phyloP scores from a whole-genome alignment of 2,329 filamentous ascomycete species.

The Diaporthe sp. region DNA sequence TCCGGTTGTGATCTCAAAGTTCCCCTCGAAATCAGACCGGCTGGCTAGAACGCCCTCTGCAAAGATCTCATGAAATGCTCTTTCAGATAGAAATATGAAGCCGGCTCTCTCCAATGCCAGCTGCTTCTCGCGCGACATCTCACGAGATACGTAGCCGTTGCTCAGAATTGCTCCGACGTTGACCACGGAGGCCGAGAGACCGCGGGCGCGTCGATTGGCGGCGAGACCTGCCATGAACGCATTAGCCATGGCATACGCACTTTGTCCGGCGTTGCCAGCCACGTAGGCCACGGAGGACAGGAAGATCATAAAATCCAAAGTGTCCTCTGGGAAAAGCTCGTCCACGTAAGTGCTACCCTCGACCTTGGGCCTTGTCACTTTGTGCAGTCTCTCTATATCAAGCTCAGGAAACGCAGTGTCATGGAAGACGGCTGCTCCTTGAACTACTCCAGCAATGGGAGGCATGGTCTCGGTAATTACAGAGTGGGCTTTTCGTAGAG shows the following conservation, averaged over 20 bases:
- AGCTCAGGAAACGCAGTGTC: slow-evolving; percentile 40
- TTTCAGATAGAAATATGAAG: slow-evolving; percentile 47
- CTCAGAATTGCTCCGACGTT: slow-evolving; percentile 51
- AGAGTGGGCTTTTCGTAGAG: slow-evolving; percentile 37
- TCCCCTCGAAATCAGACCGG: too few species aligned
- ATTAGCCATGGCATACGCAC: slow-evolving; percentile 54
- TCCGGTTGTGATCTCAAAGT: background rate
- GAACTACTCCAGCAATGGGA: slow-evolving; percentile 43
- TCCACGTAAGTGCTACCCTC: slow-evolving; percentile 43
- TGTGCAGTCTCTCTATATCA: slow-evolving; percentile 36
- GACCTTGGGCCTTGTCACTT: slow-evolving; percentile 40
- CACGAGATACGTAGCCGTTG: slow-evolving; percentile 47
- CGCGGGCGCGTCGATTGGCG: slow-evolving; percentile 51
- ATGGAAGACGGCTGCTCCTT: slow-evolving; percentile 44
- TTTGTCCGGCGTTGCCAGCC: slow-evolving; percentile 47
- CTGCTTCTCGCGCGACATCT: slow-evolving; percentile 40
- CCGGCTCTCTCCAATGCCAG: slow-evolving; percentile 50
- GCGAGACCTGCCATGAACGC: slow-evolving; percentile 54
- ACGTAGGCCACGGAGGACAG: slow-evolving; percentile 52
- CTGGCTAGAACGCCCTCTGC: slow-evolving; percentile 54
- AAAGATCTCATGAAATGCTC: slow-evolving; percentile 57
- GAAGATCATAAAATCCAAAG: slow-evolving; percentile 56
- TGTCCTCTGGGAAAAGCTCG: background rate
- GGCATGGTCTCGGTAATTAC: background rate
- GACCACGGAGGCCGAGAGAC: slow-evolving; percentile 51